Evolutionary conservation across 345 rosid genomes (phyloP).

Genomic region (Kandelia obovata): DNA sequence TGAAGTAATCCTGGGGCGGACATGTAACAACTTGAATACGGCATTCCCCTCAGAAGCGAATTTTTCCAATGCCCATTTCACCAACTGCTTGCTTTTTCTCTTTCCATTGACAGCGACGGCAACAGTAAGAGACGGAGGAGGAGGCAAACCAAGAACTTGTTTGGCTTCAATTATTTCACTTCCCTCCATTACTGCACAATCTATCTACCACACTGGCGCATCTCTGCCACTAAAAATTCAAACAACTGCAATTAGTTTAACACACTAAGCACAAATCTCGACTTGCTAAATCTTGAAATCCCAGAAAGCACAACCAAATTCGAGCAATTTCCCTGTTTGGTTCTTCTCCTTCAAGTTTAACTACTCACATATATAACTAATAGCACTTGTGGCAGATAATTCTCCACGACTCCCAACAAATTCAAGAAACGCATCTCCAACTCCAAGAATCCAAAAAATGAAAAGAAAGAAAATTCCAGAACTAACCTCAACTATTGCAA

Average conservation of each 20-base stretch:
- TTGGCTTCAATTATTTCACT: constrained; percentile 30
- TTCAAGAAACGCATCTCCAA: no score
- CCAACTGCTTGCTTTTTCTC: constrained; percentile 49
- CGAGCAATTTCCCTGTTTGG: no score
- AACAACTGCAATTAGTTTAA: not conserved
- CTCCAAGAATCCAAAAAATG: no score
- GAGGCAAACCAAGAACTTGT: constrained; percentile 28
- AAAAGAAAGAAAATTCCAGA: no score
- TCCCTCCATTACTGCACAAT: constrained; percentile 33
- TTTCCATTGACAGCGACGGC: constrained; percentile 73
- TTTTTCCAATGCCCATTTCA: constrained; percentile 52
- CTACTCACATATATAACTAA: no score
- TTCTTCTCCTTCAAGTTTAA: no score
- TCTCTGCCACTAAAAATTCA: not conserved
- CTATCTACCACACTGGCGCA: not conserved
- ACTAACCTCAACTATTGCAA: no score
- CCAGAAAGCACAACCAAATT: no score
- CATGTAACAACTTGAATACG: constrained; percentile 61
- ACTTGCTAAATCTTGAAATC: no score
- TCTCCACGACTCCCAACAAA: no score
- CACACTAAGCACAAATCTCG: not conserved
- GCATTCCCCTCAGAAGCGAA: constrained; percentile 50
- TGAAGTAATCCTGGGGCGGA: constrained; percentile 49
- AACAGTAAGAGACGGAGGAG: constrained; percentile 37
- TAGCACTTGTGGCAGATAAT: no score